Percentiles rank a stretch among this genome's conserved stretches.
Evolutionary conservation across 2,329 filamentous ascomycete genomes (phyloP).

Genomic region (Fusarium gaditjirri): DNA sequence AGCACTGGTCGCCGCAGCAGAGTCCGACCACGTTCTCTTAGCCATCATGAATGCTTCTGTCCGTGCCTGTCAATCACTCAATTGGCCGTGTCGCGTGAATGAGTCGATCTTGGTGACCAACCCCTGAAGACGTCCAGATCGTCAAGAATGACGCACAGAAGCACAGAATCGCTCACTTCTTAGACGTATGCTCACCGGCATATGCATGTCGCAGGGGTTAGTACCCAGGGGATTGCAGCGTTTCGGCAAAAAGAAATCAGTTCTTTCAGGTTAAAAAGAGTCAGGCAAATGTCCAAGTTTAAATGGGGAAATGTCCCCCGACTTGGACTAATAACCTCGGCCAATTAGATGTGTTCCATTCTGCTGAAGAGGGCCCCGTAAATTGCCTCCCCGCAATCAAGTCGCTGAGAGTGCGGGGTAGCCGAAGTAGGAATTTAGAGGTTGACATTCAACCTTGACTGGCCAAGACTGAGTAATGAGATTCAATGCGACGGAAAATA

Average conservation of each 20-base stretch:
- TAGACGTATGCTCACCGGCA: not conserved
- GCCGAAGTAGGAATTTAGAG: not conserved
- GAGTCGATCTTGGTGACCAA: not conserved
- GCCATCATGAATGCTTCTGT: constrained; percentile 21
- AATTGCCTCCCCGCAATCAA: constrained; percentile 25
- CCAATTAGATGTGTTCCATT: constrained; percentile 16
- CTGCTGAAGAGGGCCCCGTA: not conserved
- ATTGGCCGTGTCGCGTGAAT: not conserved
- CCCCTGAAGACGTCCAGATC: not conserved
- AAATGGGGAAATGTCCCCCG: constrained; percentile 41
- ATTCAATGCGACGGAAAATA: not conserved
- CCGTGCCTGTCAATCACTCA: not conserved
- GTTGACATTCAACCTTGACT: not conserved
- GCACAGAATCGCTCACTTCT: not conserved
- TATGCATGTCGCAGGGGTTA: not conserved
- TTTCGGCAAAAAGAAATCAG: not conserved
- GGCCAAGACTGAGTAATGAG: not conserved
- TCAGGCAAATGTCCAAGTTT: constrained; percentile 22
- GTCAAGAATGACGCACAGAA: not conserved
- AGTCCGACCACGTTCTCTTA: constrained; percentile 43
- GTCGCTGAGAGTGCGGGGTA: constrained; percentile 20
- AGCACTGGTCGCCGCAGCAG: constrained; percentile 12
- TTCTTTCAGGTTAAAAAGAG: constrained; percentile 4
- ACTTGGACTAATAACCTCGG: constrained; percentile 2
- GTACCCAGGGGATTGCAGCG: not conserved